Evolutionary conservation across 1,284 basidiomycete genomes (phyloP).

Genomic region (Abortiporus biennis): DNA sequence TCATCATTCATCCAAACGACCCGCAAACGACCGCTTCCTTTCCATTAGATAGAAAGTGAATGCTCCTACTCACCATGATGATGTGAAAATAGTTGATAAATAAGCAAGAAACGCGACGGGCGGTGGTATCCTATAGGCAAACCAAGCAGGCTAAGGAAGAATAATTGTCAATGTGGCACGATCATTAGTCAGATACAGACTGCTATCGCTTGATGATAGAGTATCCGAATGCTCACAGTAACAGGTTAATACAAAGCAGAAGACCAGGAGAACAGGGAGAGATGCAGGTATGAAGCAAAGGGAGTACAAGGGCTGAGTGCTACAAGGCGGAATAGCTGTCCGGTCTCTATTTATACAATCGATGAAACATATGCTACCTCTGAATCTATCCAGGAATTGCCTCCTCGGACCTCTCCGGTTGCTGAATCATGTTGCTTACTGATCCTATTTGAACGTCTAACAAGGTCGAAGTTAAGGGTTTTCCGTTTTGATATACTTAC

Average conservation of each 20-base stretch:
- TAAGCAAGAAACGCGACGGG: neutral
- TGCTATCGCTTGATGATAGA: too few species aligned
- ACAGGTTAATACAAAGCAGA: neutral
- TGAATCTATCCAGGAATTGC: neutral
- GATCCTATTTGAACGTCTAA: too few species aligned
- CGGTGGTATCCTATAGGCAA: too few species aligned
- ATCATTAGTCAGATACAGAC: too few species aligned
- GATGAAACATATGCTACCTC: neutral
- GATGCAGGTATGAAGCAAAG: neutral
- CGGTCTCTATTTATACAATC: constrained; percentile 2
- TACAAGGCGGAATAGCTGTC: too few species aligned
- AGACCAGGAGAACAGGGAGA: neutral
- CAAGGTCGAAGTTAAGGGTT: too few species aligned
- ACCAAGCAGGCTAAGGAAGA: too few species aligned
- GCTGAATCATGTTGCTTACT: constrained; percentile 1
- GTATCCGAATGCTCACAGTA: neutral
- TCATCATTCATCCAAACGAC: too few species aligned
- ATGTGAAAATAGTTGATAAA: neutral
- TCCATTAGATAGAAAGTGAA: neutral
- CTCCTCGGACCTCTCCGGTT: constrained; percentile 1
- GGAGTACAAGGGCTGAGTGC: too few species aligned
- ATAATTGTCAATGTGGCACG: too few species aligned
- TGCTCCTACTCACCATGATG: constrained; percentile 4
- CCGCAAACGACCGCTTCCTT: too few species aligned
- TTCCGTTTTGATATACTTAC: too few species aligned